phyloP scores from a whole-genome alignment of 805 yeast genomes.

The Brettanomyces sp. region DNA sequence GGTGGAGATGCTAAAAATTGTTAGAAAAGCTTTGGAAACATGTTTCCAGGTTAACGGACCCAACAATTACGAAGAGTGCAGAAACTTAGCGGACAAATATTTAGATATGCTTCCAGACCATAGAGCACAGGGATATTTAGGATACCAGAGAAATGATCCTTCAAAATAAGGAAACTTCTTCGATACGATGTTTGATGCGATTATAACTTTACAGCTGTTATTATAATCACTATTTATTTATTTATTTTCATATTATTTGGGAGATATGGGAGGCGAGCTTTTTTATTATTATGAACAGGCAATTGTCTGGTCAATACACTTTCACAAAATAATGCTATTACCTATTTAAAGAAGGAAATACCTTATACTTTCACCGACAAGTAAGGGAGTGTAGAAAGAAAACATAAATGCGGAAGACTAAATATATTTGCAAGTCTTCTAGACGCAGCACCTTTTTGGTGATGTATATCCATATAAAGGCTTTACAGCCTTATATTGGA shows the following conservation, averaged over 20 bases:
- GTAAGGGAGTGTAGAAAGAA: too few relatives aligned
- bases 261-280: too few relatives aligned
- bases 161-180: constrained; percentile 36
- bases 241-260: not conserved
- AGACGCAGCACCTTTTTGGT: constrained; percentile 13
- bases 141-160: constrained; percentile 87
- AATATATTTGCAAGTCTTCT: not conserved
- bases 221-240: not conserved
- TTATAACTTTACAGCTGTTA: too few relatives aligned
- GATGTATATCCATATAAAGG: constrained; percentile 3
- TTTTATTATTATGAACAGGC: too few relatives aligned
- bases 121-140: constrained; percentile 63
- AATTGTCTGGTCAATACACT: too few relatives aligned
- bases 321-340: too few relatives aligned
- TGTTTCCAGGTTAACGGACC: constrained; percentile 55
- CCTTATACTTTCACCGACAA: too few relatives aligned
- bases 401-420: too few relatives aligned
- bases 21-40: constrained; percentile 66
- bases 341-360: too few relatives aligned
- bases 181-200: too few relatives aligned
- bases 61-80: constrained; percentile 71
- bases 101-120: constrained; percentile 66
- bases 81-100: constrained; percentile 68
- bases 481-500: constrained; percentile 6
- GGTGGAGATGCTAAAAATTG: constrained; percentile 53